A percentile compares a stretch with the other conserved stretches of the same genome.
phyloP scores from a whole-genome alignment of 2,329 filamentous ascomycete species.

The Torrubiella hemipterigena region DNA sequence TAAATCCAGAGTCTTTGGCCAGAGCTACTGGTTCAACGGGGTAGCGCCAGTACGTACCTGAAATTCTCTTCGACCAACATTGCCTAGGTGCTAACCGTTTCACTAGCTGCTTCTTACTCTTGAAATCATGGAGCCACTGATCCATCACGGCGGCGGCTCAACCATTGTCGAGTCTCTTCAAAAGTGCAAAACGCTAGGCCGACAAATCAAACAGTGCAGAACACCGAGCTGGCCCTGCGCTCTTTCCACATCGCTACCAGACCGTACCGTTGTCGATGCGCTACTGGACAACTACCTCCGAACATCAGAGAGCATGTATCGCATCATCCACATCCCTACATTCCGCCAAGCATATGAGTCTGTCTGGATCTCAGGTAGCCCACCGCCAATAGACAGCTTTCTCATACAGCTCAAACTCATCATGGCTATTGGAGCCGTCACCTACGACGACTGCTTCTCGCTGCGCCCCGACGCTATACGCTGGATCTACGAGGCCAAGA shows the following conservation, averaged over 20 bases:
- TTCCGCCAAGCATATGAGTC: constrained; percentile 37
- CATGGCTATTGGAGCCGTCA: constrained; percentile 41
- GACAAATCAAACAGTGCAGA: constrained; percentile 36
- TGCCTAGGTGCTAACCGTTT: background rate
- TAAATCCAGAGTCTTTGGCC: constrained; percentile 44
- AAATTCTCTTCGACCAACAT: constrained; percentile 26
- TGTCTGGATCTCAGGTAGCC: constrained; percentile 26
- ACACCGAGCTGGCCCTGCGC: constrained; percentile 33
- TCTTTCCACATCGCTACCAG: constrained; percentile 31
- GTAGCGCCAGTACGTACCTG: no score
- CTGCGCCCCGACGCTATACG: constrained; percentile 34
- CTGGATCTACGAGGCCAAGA: constrained; percentile 47
- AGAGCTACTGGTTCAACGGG: constrained; percentile 42
- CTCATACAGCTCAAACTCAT: constrained; percentile 46
- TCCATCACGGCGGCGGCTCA: constrained; percentile 24
- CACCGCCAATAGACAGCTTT: constrained; percentile 29
- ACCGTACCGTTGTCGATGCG: constrained; percentile 28
- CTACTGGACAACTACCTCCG: constrained; percentile 37
- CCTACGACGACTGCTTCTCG: constrained; percentile 37
- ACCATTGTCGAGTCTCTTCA: constrained; percentile 20
- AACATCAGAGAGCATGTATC: constrained; percentile 33
- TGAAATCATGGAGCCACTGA: constrained; percentile 30
- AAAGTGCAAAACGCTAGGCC: constrained; percentile 42
- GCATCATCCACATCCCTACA: constrained; percentile 38
- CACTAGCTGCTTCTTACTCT: constrained; percentile 20